These are phyloP conservation scores for Leptographium procerum DNA, from an alignment of 2,329 filamentous ascomycete genomes.

Conservation along the genomic window DNA sequence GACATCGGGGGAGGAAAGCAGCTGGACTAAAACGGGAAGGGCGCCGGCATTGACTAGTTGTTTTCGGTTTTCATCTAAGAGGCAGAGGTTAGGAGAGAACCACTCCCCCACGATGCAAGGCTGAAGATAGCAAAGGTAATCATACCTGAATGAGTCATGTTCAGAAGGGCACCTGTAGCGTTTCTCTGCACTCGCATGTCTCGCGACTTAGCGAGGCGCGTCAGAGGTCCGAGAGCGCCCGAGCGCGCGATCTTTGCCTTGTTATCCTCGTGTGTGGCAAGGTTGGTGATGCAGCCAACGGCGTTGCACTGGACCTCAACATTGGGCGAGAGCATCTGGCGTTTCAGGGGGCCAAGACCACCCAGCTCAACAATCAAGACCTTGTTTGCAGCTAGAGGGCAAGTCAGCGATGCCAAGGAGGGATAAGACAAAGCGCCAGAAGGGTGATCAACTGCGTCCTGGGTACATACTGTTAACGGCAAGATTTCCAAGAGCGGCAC, in stretches of 20 bases:
- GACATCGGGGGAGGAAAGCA: conserved; percentile 84
- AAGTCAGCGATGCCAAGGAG: neutral
- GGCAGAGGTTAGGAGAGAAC: neutral
- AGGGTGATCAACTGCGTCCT: neutral
- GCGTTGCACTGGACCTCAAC: conserved; percentile 99
- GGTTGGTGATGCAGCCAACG: conserved; percentile 95
- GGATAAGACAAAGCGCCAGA: neutral
- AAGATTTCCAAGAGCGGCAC: conserved; percentile 87
- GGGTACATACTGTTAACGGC: conserved; percentile 89
- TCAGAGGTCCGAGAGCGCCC: conserved; percentile 82
- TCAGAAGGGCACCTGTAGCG: conserved; percentile 87
- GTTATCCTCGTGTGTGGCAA: conserved; percentile 97
- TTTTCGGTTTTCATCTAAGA: conserved; percentile 84
- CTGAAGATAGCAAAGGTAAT: neutral
- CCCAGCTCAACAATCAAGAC: conserved; percentile 89
- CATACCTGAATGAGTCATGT: conserved; percentile 98
- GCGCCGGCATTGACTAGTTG: conserved; percentile 94
- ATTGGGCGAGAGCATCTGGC: conserved; percentile 96
- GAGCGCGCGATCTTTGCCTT: conserved; percentile 97
- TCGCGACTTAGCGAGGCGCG: conserved; percentile 86
- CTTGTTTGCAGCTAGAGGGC: conserved; percentile 76
- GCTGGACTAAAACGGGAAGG: conserved; percentile 93
- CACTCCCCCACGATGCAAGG: neutral
- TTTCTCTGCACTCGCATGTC: conserved; percentile 98
- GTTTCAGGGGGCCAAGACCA: conserved; percentile 81